These are phyloP conservation scores for Pythium guiyangense DNA, from an alignment of 352 stramenopile species.

Conservation along the genomic window DNA sequence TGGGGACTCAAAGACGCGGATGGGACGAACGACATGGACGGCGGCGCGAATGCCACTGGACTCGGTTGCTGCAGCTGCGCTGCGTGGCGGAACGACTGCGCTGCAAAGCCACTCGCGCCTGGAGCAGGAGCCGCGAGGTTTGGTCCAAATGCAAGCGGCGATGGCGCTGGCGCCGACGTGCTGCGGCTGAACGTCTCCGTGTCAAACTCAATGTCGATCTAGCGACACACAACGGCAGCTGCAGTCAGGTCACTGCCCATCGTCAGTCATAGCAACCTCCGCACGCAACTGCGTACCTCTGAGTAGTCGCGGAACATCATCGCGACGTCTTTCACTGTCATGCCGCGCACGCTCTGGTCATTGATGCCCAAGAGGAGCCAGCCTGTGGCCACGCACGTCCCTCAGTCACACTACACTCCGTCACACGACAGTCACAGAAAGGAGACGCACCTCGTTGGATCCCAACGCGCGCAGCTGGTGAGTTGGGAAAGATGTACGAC, in stretches of 20 bases:
- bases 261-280: too few relatives aligned
- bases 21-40: neutral
- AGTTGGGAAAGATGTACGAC: constrained; percentile 53
- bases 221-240: neutral
- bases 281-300: constrained; percentile 24
- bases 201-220: constrained; percentile 14
- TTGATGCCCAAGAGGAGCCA: constrained; percentile 41
- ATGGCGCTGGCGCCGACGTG: neutral
- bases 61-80: too few relatives aligned
- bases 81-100: neutral
- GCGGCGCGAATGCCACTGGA: neutral
- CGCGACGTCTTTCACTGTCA: constrained; percentile 33
- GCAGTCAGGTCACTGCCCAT: too few relatives aligned
- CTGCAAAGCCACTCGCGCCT: neutral
- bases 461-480: constrained; percentile 46
- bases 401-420: neutral
- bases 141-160: too few relatives aligned
- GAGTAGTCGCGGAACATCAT: constrained; percentile 36
- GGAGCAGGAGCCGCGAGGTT: too few relatives aligned
- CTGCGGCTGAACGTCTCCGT: neutral
- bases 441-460: constrained; percentile 33
- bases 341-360: constrained; percentile 21
- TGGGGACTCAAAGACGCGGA: neutral
- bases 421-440: neutral
- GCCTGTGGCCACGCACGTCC: constrained; percentile 15